Evolutionary conservation across 495 filamentous ascomycete genomes (phyloP), one percentile per base, ranked within the genome.

Genomic region (Aspergillus panamensis): DNA sequence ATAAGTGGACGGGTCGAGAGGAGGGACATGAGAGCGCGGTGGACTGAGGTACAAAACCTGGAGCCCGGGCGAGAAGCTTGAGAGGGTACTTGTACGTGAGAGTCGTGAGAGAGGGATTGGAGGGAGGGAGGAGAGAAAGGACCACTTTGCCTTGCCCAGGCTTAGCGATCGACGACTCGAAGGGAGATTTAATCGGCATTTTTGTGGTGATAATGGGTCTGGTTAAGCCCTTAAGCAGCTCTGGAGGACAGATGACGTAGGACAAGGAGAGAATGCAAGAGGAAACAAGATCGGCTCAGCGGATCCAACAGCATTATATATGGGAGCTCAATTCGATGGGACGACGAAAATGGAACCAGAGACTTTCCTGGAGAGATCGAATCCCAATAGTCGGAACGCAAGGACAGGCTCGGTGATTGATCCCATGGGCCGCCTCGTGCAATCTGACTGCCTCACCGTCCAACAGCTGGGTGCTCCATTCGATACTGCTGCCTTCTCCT

Each of bases 11-110:
- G 5, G 79, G 76, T 53, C 58, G 66, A 56, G 62, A 70, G 43
- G 55, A 40, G 49, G 65, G 66, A 49, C 66, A 65, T 39, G 66
- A 59, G 29, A 68, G 61, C 29, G 62, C 50, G 10, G 68, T 60
- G 8, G 71, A 57, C 19, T 72, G 64, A 9, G 69, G 66, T 30
- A 74, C 62, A 49, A 72, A 77, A 37, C 86, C 82, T 12, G 71
- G 79, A 14, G 65, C 60, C 43, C 85, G 73, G 16, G 92, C 85
- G 66, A 98, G 86, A 33, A 98, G 86, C 69, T 98, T 98, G 33
- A 98, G 82, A 9, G 94, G 94, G 67, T 97, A 98, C 69, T 94
- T 88, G 73, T 92, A 97, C 35, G 84, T 85, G 57, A 96, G 80
- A 20, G 80, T 82, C 48, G 85, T 84, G 17, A 97, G 82, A 16